Evolutionary conservation across 2,329 filamentous ascomycete genomes (phyloP), one percentile per base, ranked within the genome.

Genomic region (Colletotrichum spinosum): DNA sequence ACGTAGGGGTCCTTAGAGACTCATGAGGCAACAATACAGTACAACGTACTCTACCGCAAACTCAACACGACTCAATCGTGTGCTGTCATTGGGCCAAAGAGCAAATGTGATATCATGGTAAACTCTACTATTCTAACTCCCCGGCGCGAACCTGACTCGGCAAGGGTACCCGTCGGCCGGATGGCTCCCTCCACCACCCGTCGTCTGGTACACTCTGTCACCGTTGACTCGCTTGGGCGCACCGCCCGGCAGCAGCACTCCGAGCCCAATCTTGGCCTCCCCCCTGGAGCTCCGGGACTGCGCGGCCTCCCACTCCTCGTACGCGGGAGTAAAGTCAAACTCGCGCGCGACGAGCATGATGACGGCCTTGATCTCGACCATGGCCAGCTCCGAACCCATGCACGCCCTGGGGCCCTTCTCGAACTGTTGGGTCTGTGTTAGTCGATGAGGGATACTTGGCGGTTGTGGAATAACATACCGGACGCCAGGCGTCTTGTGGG

Each of bases 381-480:
- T 49, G 8, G 58, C 58, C n/a, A 60, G 35, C 42, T 60, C 58
- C 9, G 50, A 55, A n/a, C 58, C 58, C 50, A 60, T 60, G 25
- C 58, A 60, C 10, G 50, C 51, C 35, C 58, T 39, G 9, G 58
- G 58, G 0, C 58, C 58, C 37, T 55, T 60, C 25, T 60, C 58
- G 11, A 60, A 60, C 58, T 60, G n/a, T 2, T 9, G 1, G 17
- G 2, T 17, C 17, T 17, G 17, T 17, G 17, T 17, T 17, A 17
- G 17, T 17, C 2, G 17, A 17, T 17, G 17, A 17, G 2, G 17
- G 17, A 17, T 17, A 17, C 17, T 17, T 17, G 17, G 2, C 17
- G 17, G 17, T 17, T 17, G 17, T 7, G 6, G 8, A 6, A 6
- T 12, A 8, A 8, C 57, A 46, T 60, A 60, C 57, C 7, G 58